These are phyloP conservation scores for Xylariaceae sp. DNA, from an alignment of 2,329 filamentous ascomycete genomes.

Conservation along the genomic window DNA sequence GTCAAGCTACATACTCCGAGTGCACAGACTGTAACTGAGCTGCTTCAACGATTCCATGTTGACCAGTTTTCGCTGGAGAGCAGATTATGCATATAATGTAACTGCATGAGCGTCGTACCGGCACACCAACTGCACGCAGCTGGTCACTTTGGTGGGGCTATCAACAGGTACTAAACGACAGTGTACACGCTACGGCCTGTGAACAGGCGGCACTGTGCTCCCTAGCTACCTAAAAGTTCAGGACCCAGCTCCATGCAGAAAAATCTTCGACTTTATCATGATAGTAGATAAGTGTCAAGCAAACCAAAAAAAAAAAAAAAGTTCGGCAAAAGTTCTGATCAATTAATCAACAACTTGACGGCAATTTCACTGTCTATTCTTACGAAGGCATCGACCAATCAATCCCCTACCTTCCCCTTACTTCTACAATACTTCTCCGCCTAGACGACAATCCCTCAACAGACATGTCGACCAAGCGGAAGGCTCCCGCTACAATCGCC, in stretches of 20 bases:
- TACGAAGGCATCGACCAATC: conserved; percentile 5
- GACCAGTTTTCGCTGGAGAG: too few relatives aligned
- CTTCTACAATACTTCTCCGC: neutral
- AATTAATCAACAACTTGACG: conserved; percentile 3
- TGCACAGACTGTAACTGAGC: too few relatives aligned
- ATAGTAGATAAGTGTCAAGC: conserved; percentile 6
- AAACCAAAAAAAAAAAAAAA: conserved; percentile 12
- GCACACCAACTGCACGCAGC: too few relatives aligned
- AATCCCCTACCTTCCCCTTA: neutral
- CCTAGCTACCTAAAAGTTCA: neutral
- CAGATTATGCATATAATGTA: too few relatives aligned
- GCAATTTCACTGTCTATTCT: neutral
- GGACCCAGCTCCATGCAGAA: conserved; percentile 9
- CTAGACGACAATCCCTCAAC: neutral
- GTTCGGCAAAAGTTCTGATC: conserved; percentile 8
- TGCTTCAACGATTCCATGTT: too few relatives aligned
- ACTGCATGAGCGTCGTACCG: too few relatives aligned
- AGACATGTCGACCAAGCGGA: conserved; percentile 56
- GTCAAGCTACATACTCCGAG: too few relatives aligned
- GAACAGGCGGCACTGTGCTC: too few relatives aligned
- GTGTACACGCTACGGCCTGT: too few relatives aligned
- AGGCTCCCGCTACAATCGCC: conserved; percentile 52
- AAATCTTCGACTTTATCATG: conserved; percentile 18
- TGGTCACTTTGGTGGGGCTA: too few relatives aligned
- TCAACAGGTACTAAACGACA: too few relatives aligned